Evolutionary conservation across 768 basidiomycete species (phyloP).

Genomic region (Thelephora ganbajun): DNA sequence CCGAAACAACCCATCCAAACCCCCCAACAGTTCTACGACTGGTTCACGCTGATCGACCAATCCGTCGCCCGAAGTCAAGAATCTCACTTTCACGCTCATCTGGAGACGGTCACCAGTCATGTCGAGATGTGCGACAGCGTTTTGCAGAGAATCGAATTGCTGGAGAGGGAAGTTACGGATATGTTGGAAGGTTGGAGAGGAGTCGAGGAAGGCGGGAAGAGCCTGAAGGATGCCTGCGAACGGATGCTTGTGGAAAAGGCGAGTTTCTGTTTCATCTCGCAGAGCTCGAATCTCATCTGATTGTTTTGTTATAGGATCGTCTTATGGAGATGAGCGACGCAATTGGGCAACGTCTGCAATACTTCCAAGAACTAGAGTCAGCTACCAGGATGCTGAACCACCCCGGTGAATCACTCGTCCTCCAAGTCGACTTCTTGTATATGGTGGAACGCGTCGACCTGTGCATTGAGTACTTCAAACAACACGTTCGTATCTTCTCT

Average conservation of each 20-base stretch:
- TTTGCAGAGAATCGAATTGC: slow-evolving; percentile 54
- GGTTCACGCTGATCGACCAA: slow-evolving; percentile 82
- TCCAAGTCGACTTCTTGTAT: slow-evolving; percentile 83
- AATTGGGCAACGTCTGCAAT: slow-evolving; percentile 69
- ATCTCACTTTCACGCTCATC: slow-evolving; percentile 78
- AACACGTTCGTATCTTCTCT: slow-evolving; percentile 38
- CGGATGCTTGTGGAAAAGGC: slow-evolving; percentile 81
- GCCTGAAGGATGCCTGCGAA: slow-evolving; percentile 85
- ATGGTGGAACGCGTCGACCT: slow-evolving; percentile 95
- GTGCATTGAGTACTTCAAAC: slow-evolving; percentile 81
- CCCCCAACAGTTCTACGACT: slow-evolving; percentile 94
- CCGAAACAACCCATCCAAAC: slow-evolving; percentile 73
- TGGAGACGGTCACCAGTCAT: slow-evolving; percentile 63
- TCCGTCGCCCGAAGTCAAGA: slow-evolving; percentile 91
- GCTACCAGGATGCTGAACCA: slow-evolving; percentile 91
- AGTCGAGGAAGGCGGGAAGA: slow-evolving; percentile 89
- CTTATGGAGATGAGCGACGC: slow-evolving; percentile 72
- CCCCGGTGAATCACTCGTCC: slow-evolving; percentile 83
- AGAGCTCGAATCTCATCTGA: background rate
- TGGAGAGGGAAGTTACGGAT: slow-evolving; percentile 58
- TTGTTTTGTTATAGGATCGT: slow-evolving; percentile 38
- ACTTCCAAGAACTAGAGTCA: slow-evolving; percentile 88
- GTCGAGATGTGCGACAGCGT: slow-evolving; percentile 66
- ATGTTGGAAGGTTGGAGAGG: slow-evolving; percentile 80
- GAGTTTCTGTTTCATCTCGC: slow-evolving; percentile 14